phyloP scores from a whole-genome alignment of 1,284 basidiomycete genomes.

The Chalciporus sp. region DNA sequence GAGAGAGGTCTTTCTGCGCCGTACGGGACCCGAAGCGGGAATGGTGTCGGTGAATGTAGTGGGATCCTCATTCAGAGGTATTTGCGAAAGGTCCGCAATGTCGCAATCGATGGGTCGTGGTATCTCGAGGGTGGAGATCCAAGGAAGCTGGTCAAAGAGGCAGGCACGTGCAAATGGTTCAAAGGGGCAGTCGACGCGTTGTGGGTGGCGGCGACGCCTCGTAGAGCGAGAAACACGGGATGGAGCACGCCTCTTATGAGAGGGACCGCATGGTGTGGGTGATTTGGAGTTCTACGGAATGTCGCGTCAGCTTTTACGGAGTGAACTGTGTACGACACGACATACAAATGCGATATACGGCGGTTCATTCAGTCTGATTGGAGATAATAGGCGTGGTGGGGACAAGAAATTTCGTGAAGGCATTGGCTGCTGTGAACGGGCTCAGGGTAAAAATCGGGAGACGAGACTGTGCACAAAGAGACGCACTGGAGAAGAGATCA shows the following conservation, averaged over 20 bases:
- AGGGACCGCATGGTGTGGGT: constrained; percentile 38
- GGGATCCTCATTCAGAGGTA: constrained; percentile 38
- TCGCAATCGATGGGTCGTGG: constrained; percentile 46
- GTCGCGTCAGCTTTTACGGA: constrained; percentile 13
- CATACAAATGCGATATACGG: constrained; percentile 28
- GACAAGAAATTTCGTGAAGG: constrained; percentile 16
- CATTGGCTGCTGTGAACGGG: constrained; percentile 10
- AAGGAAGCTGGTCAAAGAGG: constrained; percentile 61
- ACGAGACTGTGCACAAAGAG: not conserved
- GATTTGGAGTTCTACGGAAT: constrained; percentile 38
- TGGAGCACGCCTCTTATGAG: constrained; percentile 35
- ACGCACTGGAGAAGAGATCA: not conserved
- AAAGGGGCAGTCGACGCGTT: constrained; percentile 35
- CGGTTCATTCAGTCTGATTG: constrained; percentile 31
- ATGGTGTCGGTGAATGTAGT: constrained; percentile 19
- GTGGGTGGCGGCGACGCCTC: constrained; percentile 41
- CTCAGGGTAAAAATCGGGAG: constrained; percentile 5
- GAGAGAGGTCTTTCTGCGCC: constrained; percentile 53
- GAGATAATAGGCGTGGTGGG: constrained; percentile 37
- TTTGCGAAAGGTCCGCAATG: constrained; percentile 60
- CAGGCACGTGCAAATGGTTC: constrained; percentile 30
- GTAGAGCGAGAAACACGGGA: constrained; percentile 29
- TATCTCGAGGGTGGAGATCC: constrained; percentile 57
- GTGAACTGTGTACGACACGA: not conserved
- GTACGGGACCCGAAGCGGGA: constrained; percentile 51